phyloP scores from a whole-genome alignment of 2,329 filamentous ascomycete genomes.

The Aspergillus nomiae region DNA sequence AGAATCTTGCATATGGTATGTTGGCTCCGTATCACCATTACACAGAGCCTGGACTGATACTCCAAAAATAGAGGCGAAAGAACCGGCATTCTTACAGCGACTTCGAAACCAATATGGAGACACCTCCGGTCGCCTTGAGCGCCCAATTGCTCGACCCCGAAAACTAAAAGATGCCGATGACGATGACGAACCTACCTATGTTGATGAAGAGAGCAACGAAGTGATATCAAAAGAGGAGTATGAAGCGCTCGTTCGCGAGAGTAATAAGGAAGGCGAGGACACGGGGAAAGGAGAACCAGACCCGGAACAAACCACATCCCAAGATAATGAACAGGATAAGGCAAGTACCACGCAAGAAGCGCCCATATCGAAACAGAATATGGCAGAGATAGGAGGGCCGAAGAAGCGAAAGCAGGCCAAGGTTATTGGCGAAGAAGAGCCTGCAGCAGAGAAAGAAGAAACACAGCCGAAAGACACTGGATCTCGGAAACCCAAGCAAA shows the following conservation, averaged over 20 bases:
- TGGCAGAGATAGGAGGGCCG: constrained; percentile 43
- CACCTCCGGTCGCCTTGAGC: constrained; percentile 39
- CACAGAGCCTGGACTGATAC: constrained; percentile 5
- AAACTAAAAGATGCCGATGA: constrained; percentile 41
- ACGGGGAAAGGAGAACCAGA: constrained; percentile 9
- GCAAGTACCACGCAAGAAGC: constrained; percentile 17
- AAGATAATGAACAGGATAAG: constrained; percentile 15
- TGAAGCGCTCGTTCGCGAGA: constrained; percentile 38
- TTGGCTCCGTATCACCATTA: background rate
- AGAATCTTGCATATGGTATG: constrained; percentile 47
- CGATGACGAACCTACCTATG: constrained; percentile 48
- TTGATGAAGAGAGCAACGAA: constrained; percentile 47
- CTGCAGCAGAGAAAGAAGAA: constrained; percentile 23
- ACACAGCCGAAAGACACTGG: constrained; percentile 23
- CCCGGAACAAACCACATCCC: constrained; percentile 11
- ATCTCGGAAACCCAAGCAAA: constrained; percentile 39
- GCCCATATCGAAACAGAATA: constrained; percentile 34
- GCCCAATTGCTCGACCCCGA: constrained; percentile 38
- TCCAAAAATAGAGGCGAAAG: constrained; percentile 37
- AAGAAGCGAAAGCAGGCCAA: constrained; percentile 47
- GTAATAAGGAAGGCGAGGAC: constrained; percentile 20
- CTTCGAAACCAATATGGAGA: constrained; percentile 42
- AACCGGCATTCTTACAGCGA: constrained; percentile 46
- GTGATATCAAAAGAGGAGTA: constrained; percentile 48
- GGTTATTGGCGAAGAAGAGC: constrained; percentile 40